Conservation (phyloP, 2,329 filamentous ascomycete genomes). For the Exophiala sideris region DNA sequence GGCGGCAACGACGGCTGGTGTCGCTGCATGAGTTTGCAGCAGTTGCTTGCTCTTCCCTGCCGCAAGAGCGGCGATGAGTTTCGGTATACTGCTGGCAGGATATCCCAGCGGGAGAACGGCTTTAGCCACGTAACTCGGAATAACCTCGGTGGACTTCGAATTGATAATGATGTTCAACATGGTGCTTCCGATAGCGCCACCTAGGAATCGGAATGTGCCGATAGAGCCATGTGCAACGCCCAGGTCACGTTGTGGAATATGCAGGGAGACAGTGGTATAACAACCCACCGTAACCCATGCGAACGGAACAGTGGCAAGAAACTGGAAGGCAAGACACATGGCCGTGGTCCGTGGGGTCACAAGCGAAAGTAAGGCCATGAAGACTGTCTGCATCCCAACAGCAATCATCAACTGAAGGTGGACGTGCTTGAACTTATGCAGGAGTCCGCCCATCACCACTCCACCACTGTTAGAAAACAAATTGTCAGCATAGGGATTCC, state of each 20-base stretch:
- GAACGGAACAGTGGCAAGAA: background rate
- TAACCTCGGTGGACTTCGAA: background rate
- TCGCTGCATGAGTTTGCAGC: no score
- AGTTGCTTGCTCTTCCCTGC: conserved; percentile 31
- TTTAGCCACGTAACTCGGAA: conserved; percentile 10
- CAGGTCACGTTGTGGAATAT: conserved; percentile 24
- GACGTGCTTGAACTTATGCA: background rate
- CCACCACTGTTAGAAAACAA: background rate
- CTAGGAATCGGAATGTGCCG: conserved; percentile 21
- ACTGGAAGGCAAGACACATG: background rate
- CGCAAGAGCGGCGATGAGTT: conserved; percentile 35
- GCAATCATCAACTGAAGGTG: background rate
- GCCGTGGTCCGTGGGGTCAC: background rate
- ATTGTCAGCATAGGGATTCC: no score
- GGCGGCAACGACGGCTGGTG: no score
- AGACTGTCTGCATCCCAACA: background rate
- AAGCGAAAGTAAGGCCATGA: background rate
- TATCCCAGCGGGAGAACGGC: conserved; percentile 39
- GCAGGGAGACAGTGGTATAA: background rate
- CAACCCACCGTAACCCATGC: background rate
- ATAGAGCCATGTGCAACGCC: conserved; percentile 27
- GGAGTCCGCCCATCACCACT: background rate
- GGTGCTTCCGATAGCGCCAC: conserved; percentile 23
- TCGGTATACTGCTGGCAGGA: conserved; percentile 32
- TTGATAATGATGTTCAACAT: conserved; percentile 26